A percentile compares a stretch with the other conserved stretches of the same genome.
Evolutionary conservation across 169 alveolate genomes (phyloP).

Genomic region (Babesia gibsoni): DNA sequence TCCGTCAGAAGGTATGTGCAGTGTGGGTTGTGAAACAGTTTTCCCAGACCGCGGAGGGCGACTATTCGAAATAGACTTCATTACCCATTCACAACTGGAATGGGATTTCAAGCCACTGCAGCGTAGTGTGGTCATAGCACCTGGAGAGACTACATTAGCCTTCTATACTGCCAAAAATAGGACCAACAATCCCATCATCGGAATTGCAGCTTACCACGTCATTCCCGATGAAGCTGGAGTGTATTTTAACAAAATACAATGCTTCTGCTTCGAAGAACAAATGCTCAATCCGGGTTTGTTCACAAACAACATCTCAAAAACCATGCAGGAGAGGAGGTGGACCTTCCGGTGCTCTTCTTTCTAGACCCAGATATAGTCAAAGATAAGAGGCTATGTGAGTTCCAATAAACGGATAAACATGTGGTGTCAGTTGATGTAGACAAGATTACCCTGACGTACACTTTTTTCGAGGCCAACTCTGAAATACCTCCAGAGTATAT

Average conservation of each 20-base stretch:
- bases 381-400: slow-evolving; percentile 77
- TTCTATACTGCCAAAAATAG: slow-evolving; percentile 82
- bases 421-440: slow-evolving; percentile 64
- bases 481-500: slow-evolving; percentile 83
- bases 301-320: no score
- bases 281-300: slow-evolving; percentile 83
- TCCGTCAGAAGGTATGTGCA: slow-evolving; percentile 57
- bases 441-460: slow-evolving; percentile 88
- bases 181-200: slow-evolving; percentile 78
- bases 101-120: slow-evolving; percentile 87
- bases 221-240: slow-evolving; percentile 91
- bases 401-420: no score
- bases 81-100: slow-evolving; percentile 75
- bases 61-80: slow-evolving; percentile 71
- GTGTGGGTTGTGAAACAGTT: not conserved
- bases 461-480: slow-evolving; percentile 88
- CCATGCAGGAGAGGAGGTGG: slow-evolving; percentile 85
- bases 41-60: slow-evolving; percentile 54
- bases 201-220: slow-evolving; percentile 89
- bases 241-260: slow-evolving; percentile 92
- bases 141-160: slow-evolving; percentile 89
- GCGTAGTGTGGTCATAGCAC: slow-evolving; percentile 77
- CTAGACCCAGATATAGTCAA: slow-evolving; percentile 88
- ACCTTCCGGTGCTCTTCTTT: slow-evolving; percentile 91
- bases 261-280: slow-evolving; percentile 94